These are phyloP conservation scores for Protomyces lactucae-debilis DNA, from an alignment of 1,139 yeast species.

Conservation along the genomic window DNA sequence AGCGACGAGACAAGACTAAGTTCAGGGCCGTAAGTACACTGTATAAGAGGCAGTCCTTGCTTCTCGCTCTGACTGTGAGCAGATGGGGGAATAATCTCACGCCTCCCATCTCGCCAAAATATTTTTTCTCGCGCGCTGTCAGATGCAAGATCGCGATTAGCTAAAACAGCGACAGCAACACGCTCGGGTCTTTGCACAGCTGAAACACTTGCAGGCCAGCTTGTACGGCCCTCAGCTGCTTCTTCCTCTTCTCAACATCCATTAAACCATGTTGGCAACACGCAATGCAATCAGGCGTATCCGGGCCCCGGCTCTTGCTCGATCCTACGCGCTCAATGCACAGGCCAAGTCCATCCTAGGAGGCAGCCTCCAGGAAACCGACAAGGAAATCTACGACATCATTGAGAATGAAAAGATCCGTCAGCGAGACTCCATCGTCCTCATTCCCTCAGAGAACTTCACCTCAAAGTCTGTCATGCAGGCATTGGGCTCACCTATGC, in stretches of 20 bases:
- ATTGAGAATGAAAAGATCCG: constrained; percentile 74
- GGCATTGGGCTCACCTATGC: constrained; percentile 96
- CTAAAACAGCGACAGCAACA: no score
- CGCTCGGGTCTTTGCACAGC: not conserved
- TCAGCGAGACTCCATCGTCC: constrained; percentile 88
- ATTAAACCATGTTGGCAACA: not conserved
- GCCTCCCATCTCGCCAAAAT: no score
- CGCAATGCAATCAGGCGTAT: not conserved
- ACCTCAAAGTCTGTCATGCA: constrained; percentile 95
- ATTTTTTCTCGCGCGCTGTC: no score
- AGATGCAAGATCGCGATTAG: no score
- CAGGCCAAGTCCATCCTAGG: constrained; percentile 25
- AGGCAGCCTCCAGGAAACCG: constrained; percentile 53
- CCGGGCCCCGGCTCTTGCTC: not conserved
- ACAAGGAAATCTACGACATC: constrained; percentile 65
- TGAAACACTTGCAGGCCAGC: not conserved
- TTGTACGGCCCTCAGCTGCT: not conserved
- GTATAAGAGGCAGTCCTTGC: no score
- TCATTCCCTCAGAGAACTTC: constrained; percentile 95
- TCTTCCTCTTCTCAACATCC: not conserved
- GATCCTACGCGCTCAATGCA: constrained; percentile 6
- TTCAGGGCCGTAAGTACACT: no score
- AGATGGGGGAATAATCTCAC: no score
- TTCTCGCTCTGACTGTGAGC: no score
- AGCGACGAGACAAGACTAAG: no score